Evolutionary conservation across 108 stramenopile genomes (phyloP), one percentile per base, ranked within the genome.

Genomic region (Skeletonema tropicum): DNA sequence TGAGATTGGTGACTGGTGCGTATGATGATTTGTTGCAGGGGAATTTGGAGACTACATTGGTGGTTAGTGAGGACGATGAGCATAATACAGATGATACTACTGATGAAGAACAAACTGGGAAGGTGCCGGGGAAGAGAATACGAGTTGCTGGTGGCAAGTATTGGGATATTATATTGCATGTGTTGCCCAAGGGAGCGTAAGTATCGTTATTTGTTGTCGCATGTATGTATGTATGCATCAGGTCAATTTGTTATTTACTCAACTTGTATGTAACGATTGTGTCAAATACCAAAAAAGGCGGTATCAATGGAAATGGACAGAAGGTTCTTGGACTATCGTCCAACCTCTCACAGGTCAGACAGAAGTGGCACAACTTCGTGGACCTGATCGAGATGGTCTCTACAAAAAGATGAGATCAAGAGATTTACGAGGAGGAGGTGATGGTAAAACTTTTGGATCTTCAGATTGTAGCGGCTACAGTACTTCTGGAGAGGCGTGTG

Each of bases 131-230:
- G 19, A 75, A 42, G 73, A 35, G 84, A 70, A 64, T 77, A 61
- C 80, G 90, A 11, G 31, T 93, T 26, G 85, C 85, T 1, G 85
- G 88, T 45, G 90, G 88, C 19, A 73, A 83, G 38, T 71, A 93
- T 70, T 93, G 90, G 90, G 92, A 93, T 72, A 76, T 83, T 57
- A 81, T 93, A n/a, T 61, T 93, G 25, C 88, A 93, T 80, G 75
- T 88, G 14, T 69, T 93, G 52, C 92, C 92, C 3, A 77, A 61
- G 55, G 73, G 70, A 57, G 49, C 80, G 80, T 68, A 38, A 73
- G 77, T 66, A 45, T 38, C 2, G 26, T 35, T 19, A 39, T 26
- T 57, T 68, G 5, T n/a, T 45, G 5, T 15, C 5, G 39, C 42
- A 45, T n/a, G 11, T n/a, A 14, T 55, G 15, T 14, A 4, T 15